Evolutionary conservation across 495 filamentous ascomycete genomes (phyloP).

Genomic region (Lindgomyces ingoldianus): DNA sequence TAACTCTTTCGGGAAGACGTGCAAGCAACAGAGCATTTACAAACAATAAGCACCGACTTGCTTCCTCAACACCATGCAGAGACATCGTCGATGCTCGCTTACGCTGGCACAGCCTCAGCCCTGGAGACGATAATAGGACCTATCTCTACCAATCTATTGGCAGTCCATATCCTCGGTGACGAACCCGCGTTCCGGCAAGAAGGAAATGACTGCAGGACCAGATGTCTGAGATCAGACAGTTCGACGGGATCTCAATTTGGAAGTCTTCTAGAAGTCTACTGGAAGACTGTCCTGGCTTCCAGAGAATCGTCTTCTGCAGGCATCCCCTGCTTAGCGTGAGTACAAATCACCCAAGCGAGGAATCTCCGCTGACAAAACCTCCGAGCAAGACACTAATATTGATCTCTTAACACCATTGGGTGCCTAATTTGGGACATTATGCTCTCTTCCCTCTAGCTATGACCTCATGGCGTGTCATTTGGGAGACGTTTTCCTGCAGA

Average conservation of each 20-base stretch:
- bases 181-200: constrained; percentile 5
- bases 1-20: not conserved
- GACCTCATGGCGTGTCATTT: constrained; percentile 23
- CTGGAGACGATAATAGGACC: constrained; percentile 18
- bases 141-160: constrained; percentile 3
- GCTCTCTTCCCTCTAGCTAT: constrained; percentile 8
- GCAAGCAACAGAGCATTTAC: not conserved
- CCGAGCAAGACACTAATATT: constrained; percentile 2
- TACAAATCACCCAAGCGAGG: constrained; percentile 26
- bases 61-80: not conserved
- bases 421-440: constrained; percentile 18
- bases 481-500: constrained; percentile 14
- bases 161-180: constrained; percentile 9
- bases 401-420: constrained; percentile 7
- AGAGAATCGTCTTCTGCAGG: not conserved
- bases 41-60: constrained; percentile 14
- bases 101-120: constrained; percentile 19
- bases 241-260: not conserved
- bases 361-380: constrained; percentile 27
- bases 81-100: constrained; percentile 15
- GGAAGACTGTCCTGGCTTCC: not conserved
- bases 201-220: constrained; percentile 21
- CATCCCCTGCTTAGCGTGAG: constrained; percentile 12
- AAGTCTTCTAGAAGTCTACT: constrained; percentile 23
- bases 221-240: constrained; percentile 30